Evolutionary conservation across 805 yeast species (phyloP), one percentile per base, ranked within the genome.

Genomic region (Candida hungchunana): DNA sequence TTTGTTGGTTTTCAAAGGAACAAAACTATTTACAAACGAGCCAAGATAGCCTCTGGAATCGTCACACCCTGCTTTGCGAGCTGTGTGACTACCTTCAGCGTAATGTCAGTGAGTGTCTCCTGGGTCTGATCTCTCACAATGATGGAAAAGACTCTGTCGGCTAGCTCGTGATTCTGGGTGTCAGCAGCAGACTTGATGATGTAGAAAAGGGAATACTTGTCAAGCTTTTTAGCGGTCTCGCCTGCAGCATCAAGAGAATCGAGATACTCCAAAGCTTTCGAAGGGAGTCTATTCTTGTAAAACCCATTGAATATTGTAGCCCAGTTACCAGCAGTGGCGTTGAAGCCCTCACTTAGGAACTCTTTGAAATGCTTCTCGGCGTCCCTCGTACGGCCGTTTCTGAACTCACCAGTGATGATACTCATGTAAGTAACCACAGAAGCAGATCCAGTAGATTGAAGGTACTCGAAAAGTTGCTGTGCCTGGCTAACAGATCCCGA

Each of bases 401-500:
- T 58, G 37, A 71, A 55, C 56, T 74, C 79, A 22, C 66, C 67
- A 29, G 64, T 59, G 41, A 76, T 61, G 62, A 75, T 62, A 7
- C 73, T 50, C 8, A 75, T 67, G 52, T 67, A 63, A 21, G 73
- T 53, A 19, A 59, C 63, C 7, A 59, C 46, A 4, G 69, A 58
- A 23, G 59, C 55, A 50, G 60, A 46, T 31, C 58, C 62, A 35
- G 47, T 46, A 4, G 29, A 40, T 47, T 60, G 56, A 59, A 75
- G 62, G 34, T 57, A 52, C 12, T 68, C 61, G 49, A 70, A 74
- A 18, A 81, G 46, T 2, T 50, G 46, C 29, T 80, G 61, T 1
- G 83, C 84, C n/a, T 75, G 67, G 9, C 70, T 49, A 36, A 76
- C 67, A 25, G 62, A 39, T n/a, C 69, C 65, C 34, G 67, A 65